A percentile compares a stretch with the other conserved stretches of the same genome.
Evolutionary conservation across 352 stramenopile species (phyloP).

Genomic region (Phytophthora melonis): DNA sequence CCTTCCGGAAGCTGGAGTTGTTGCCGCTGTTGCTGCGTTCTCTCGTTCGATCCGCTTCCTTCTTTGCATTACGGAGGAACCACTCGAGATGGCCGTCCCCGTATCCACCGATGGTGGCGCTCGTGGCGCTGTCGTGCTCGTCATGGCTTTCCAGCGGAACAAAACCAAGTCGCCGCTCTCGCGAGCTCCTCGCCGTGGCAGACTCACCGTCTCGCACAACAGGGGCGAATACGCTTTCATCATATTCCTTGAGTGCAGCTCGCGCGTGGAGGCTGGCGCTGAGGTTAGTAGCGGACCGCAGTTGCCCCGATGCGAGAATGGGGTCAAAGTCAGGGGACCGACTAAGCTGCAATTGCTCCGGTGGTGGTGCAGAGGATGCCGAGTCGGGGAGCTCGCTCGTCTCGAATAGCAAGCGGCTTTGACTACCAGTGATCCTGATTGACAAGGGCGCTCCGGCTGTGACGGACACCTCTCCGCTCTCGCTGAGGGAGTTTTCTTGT

Average conservation of each 20-base stretch:
- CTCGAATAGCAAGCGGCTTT: constrained; percentile 27
- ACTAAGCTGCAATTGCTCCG: constrained; percentile 54
- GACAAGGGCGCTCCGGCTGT: constrained; percentile 10
- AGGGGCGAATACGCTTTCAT: constrained; percentile 66
- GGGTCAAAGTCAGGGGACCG: constrained; percentile 62
- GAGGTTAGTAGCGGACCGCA: constrained; percentile 37
- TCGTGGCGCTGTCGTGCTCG: constrained; percentile 31
- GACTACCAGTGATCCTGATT: constrained; percentile 10
- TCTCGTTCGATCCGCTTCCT: constrained; percentile 24
- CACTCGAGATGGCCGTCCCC: constrained; percentile 41
- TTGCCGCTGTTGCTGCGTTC: constrained; percentile 36
- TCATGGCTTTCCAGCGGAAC: constrained; percentile 30
- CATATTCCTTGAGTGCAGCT: constrained; percentile 69
- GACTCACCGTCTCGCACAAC: constrained; percentile 9
- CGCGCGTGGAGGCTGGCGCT: constrained; percentile 47
- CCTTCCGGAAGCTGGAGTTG: constrained; percentile 26
- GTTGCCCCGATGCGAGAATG: constrained; percentile 28
- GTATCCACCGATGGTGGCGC: constrained; percentile 39
- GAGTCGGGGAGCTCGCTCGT: constrained; percentile 34
- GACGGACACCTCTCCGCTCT: constrained; percentile 12
- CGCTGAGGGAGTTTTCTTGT: background rate
- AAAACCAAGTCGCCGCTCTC: constrained; percentile 31
- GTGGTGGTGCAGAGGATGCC: constrained; percentile 19
- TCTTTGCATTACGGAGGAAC: constrained; percentile 37
- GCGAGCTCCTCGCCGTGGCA: constrained; percentile 4